Evolutionary conservation across 495 filamentous ascomycete species (phyloP), one percentile per base, ranked within the genome.

Genomic region (Lepidopterella palustris): DNA sequence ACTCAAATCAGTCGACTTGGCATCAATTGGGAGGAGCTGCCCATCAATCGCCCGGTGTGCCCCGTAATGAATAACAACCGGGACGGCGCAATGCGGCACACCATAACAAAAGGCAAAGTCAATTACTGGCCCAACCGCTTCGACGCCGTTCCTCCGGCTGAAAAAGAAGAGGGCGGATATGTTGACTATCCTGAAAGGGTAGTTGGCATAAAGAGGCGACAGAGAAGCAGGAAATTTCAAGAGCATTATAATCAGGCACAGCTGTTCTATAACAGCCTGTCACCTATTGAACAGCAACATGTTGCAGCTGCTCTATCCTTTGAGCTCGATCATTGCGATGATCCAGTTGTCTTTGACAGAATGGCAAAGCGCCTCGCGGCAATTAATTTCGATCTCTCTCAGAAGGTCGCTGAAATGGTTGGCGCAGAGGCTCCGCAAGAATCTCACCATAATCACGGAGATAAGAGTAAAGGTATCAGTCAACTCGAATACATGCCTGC

Each of bases 101-200:
- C 75, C 24, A 84, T 87, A 66, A 79, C 77, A 31, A 82, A 80
- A 64, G 88, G 90, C 57, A 84, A 77, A 0, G 84, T 90, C 63
- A 93, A 92, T 74, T 95, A 96, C 76, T 95, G 86, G 87, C 90
- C 90, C 21, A 96, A 95, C 71, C 82, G 90, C 2, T 88, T 82
- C 61, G 78, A 82, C 2, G 77, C 79, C 5, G 75, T 78, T 24
- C 84, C 85, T 0, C 86, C 90, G 0, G 83, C 85, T 27, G 68
- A 66, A 8, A 63, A 65, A 6, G 70, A 80, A n/a, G 79, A 88
- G 61, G 85, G 84, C 18, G 87, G 80, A 18, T 92, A 89, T 62
- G 71, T 80, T 13, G 85, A 89, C 54, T 87, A 84, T 65, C 80
- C 87, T 0, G 74, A 80, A 64, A 84, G 83, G 70, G 71, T 87